These are phyloP conservation scores for Magnusiomyces suaveolens DNA, from an alignment of 1,139 yeast species.

Conservation along the genomic window DNA sequence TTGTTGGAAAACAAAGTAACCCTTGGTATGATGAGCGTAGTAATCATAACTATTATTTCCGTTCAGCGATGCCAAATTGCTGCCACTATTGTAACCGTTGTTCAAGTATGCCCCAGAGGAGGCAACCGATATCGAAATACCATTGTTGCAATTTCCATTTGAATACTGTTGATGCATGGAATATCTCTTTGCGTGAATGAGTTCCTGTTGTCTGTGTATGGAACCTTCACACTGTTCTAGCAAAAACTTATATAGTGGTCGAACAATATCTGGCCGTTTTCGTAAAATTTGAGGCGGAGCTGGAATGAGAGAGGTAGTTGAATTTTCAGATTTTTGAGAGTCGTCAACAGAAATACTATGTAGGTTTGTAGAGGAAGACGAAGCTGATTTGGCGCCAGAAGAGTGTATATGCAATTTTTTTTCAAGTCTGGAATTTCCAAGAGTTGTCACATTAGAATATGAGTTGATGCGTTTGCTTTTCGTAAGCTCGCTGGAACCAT, in stretches of 20 bases:
- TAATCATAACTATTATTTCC: not conserved
- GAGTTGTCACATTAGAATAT: not conserved
- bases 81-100: too few relatives aligned
- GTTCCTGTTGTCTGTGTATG: slow-evolving; percentile 18
- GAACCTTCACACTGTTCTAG: slow-evolving; percentile 22
- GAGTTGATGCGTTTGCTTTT: not conserved
- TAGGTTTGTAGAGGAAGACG: not conserved
- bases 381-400: not conserved
- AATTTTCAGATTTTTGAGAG: too few relatives aligned
- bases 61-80: not conserved
- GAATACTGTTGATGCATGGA: not conserved
- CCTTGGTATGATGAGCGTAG: not conserved
- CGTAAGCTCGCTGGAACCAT: not conserved
- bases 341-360: too few relatives aligned
- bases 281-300: slow-evolving; percentile 28
- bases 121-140: not conserved
- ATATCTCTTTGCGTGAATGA: not conserved
- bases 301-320: slow-evolving; percentile 25
- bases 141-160: not conserved
- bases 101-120: too few relatives aligned
- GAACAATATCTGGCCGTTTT: slow-evolving; percentile 23
- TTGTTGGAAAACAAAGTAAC: not conserved
- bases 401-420: not conserved
- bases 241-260: slow-evolving; percentile 23
- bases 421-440: not conserved